Conservation (phyloP, 148 eudicot species). For the Rhododendron kiyosumense region DNA sequence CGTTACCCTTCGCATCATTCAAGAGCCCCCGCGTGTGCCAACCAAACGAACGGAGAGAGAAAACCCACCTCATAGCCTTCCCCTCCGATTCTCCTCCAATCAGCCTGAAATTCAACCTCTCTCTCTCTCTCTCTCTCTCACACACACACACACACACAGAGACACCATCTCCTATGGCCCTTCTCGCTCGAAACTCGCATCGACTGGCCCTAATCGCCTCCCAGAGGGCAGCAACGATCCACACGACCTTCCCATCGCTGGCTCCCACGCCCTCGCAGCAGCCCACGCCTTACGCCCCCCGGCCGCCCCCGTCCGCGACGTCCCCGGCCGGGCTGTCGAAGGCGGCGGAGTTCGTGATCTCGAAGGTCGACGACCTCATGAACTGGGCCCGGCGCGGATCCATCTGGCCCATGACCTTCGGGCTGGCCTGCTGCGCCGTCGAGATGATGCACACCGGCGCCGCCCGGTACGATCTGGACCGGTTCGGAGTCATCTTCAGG, state of each 20-base stretch:
- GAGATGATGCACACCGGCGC: constrained; percentile 6
- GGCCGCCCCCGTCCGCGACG: background rate
- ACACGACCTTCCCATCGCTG: background rate
- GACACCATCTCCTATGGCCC: background rate
- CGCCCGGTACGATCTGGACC: constrained; percentile 54
- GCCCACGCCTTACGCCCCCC: background rate
- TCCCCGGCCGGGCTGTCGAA: background rate
- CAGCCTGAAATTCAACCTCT: background rate
- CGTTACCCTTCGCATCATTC: too few relatives aligned
- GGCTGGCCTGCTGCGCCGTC: background rate
- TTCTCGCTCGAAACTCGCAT: constrained; percentile 9
- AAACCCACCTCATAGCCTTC: background rate
- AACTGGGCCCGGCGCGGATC: constrained; percentile 1
- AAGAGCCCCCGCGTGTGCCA: background rate
- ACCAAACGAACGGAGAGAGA: constrained; percentile 1
- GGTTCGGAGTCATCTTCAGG: constrained; percentile 82
- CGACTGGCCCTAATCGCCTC: background rate
- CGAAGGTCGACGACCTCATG: constrained; percentile 1
- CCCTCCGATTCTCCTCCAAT: background rate
- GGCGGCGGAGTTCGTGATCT: background rate
- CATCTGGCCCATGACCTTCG: constrained; percentile 7
- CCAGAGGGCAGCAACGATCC: constrained; percentile 7
- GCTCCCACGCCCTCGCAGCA: background rate
- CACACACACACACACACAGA: background rate
- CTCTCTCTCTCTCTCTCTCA: constrained; percentile 11